A percentile compares a stretch with the other conserved stretches of the same genome.
These are phyloP conservation scores for Fraxinus nigra DNA, from an alignment of 305 asterid genomes.

Conservation along the genomic window DNA sequence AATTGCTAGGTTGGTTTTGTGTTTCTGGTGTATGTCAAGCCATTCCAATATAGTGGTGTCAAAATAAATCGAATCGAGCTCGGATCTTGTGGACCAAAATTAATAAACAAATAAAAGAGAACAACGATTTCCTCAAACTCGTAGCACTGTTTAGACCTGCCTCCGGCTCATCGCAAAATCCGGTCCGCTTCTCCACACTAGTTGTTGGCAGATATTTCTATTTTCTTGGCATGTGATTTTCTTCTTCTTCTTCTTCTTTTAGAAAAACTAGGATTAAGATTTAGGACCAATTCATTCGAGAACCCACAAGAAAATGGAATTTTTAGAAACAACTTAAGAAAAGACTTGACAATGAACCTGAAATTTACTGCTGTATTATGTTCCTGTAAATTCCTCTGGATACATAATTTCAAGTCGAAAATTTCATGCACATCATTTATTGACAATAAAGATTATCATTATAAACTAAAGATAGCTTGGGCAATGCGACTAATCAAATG, in stretches of 20 bases:
- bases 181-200: constrained; percentile 1
- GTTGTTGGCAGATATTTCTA: neutral
- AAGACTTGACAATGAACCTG: neutral
- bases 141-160: neutral
- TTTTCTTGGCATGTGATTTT: neutral
- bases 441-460: neutral
- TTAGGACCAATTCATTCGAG: neutral
- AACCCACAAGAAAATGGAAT: neutral
- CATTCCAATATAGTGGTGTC: neutral
- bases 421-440: neutral
- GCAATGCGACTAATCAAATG: neutral
- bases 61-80: neutral
- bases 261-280: neutral
- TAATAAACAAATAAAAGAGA: neutral
- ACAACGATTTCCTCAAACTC: neutral
- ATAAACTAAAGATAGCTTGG: neutral
- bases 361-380: neutral
- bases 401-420: neutral
- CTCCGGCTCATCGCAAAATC: neutral
- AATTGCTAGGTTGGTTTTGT: constrained; percentile 31
- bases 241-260: neutral
- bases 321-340: neutral
- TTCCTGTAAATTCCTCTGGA: neutral
- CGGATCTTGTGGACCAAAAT: neutral
- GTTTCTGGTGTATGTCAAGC: neutral